A percentile compares a stretch with the other conserved stretches of the same genome.
These are phyloP conservation scores for Trichocomaceae sp. DNA, from an alignment of 2,329 filamentous ascomycete genomes.

Conservation along the genomic window DNA sequence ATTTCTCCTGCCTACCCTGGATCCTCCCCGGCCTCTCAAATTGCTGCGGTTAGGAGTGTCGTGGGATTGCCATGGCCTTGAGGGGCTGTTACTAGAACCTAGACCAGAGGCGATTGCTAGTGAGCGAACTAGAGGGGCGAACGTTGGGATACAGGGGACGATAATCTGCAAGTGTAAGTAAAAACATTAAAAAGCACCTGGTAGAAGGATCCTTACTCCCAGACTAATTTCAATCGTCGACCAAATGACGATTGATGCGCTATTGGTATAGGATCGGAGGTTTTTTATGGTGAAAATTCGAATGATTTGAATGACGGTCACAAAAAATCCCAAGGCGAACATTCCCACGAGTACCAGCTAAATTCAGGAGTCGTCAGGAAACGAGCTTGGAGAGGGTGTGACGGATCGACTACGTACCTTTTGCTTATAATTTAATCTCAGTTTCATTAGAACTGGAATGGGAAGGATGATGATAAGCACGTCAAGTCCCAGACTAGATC, in stretches of 20 bases:
- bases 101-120: slow-evolving; percentile 11
- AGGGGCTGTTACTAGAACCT: background rate
- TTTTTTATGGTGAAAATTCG: slow-evolving; percentile 46
- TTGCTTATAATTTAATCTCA: background rate
- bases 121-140: slow-evolving; percentile 36
- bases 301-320: slow-evolving; percentile 47
- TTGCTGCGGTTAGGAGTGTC: background rate
- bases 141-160: slow-evolving; percentile 38
- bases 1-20: no score
- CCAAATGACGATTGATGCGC: slow-evolving; percentile 39
- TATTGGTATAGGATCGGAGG: slow-evolving; percentile 43
- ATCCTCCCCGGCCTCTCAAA: background rate
- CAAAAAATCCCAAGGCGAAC: slow-evolving; percentile 47
- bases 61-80: background rate
- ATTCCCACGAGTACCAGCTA: slow-evolving; percentile 38
- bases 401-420: background rate
- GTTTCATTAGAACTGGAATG: background rate
- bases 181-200: background rate
- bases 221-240: slow-evolving; percentile 43
- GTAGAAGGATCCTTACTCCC: slow-evolving; percentile 22
- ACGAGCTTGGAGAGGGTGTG: background rate
- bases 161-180: slow-evolving; percentile 23
- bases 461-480: slow-evolving; percentile 1
- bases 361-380: slow-evolving; percentile 5
- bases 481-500: background rate